Base-by-base conservation (phyloP, 495 filamentous ascomycete species). In the Daldinia childiae region DNA sequence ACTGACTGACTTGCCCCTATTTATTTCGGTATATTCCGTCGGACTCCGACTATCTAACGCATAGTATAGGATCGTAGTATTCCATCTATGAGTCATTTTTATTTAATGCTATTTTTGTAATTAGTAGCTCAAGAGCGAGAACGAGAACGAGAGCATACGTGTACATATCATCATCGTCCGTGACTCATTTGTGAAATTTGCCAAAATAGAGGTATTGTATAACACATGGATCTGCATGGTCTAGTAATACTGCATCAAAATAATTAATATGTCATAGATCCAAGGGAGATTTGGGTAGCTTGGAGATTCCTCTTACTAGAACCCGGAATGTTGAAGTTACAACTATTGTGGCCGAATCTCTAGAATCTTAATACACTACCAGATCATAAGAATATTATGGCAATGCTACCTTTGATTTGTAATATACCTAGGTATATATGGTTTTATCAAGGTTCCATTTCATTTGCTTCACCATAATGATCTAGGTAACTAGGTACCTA, bases 1-100 rank as follows among this genome's bases (percentile, higher is more conserved):
- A 38, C 64, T 50, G 56, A 57, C 14, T 6, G 21, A 8, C 14
- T 15, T 34, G 39, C 61, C 39, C 61, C 68, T 36, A 38, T 6
- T 36, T 36, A 57, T 36, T 48, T 48, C 43, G 43, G 43, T 24
- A 21, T 48, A 48, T 48, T 48, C 17, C 9, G 2, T n/a, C 19
- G 9, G 9, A 45, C 41, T 45, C 29, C 54, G 50, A 45, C 19
- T 29, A 45, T 36, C 9, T 24, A 32, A 6, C 15, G 27, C 50
- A 54, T 54, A 54, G 17, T 15, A 12, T 14, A 30, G 50, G 50
- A 54, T 54, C 30, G 6, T 54, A 21, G 4, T 48, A 48, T 24
- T 21, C 43, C 8, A 21, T 8, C 9, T 5, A 11, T 48, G 19
- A 48, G 43, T 24, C 43, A 48, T 12, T 3, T 14, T 48, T 21